Evolutionary conservation across 2,329 filamentous ascomycete genomes (phyloP).

Genomic region (Hirsutella minnesotensis): DNA sequence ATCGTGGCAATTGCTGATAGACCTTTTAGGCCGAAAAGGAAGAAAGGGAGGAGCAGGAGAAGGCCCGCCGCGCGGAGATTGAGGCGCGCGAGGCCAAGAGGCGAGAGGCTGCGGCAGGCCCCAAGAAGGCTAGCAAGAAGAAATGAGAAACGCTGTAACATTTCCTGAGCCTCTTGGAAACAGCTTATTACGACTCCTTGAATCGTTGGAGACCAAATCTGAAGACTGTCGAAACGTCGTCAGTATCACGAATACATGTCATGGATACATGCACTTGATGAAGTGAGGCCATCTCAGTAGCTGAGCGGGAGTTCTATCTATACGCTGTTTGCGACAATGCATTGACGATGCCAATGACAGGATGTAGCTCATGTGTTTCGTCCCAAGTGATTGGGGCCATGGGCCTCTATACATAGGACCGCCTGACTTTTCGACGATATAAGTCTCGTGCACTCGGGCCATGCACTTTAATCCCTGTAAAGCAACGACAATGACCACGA

Average conservation of each 20-base stretch:
- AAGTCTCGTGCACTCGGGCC: too few relatives aligned
- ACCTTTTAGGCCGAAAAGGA: conserved; percentile 43
- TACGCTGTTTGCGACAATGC: too few relatives aligned
- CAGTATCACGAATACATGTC: background rate
- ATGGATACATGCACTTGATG: background rate
- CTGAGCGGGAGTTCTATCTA: too few relatives aligned
- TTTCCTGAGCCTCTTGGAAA: background rate
- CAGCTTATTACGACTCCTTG: too few relatives aligned
- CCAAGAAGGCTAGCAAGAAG: conserved; percentile 37
- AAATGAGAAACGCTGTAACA: conserved; percentile 14
- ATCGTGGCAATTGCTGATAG: background rate
- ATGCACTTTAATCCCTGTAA: too few relatives aligned
- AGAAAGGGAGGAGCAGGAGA: conserved; percentile 40
- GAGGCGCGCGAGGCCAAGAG: conserved; percentile 44
- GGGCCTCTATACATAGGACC: too few relatives aligned
- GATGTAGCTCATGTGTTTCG: too few relatives aligned
- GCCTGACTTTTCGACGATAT: too few relatives aligned
- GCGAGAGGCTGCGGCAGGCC: conserved; percentile 38
- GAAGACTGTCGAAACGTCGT: background rate
- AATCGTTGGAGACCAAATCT: background rate
- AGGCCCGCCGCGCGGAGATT: conserved; percentile 34
- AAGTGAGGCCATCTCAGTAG: too few relatives aligned
- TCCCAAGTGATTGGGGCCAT: too few relatives aligned
- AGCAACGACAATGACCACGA: too few relatives aligned
- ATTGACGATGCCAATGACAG: too few relatives aligned